Conservation (phyloP, 768 basidiomycete genomes). For the Podaxis pistillaris region DNA sequence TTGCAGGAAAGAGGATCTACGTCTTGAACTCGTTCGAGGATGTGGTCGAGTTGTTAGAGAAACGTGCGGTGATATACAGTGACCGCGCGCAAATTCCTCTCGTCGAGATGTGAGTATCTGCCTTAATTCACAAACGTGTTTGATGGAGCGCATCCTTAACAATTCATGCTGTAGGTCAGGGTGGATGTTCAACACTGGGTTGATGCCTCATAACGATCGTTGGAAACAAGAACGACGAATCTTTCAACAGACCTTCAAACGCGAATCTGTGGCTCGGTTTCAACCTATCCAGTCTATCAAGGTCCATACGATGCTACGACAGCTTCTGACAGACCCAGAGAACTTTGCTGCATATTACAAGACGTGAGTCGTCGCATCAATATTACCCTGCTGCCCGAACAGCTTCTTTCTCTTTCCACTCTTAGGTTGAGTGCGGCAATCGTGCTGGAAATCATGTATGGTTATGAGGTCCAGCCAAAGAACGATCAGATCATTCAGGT, state of each 20-base stretch:
- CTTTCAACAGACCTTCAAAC: constrained; percentile 9
- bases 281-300: constrained; percentile 1
- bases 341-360: constrained; percentile 7
- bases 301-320: constrained; percentile 2
- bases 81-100: background rate
- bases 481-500: constrained; percentile 23
- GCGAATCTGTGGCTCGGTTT: background rate
- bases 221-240: constrained; percentile 4
- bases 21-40: constrained; percentile 4
- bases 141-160: background rate
- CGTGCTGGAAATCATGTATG: constrained; percentile 29
- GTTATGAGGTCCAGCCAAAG: constrained; percentile 24
- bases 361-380: background rate
- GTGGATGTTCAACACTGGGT: constrained; percentile 11
- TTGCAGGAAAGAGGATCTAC: background rate
- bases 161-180: background rate
- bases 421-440: constrained; percentile 4
- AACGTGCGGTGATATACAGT: constrained; percentile 5
- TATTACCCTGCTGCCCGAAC: background rate
- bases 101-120: background rate
- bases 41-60: constrained; percentile 8
- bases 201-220: constrained; percentile 6
- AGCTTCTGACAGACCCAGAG: constrained; percentile 1
- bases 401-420: background rate
- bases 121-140: background rate